Conservation (phyloP, 371 early-diverging fungal genomes). For the Enteropsectra breve region DNA sequence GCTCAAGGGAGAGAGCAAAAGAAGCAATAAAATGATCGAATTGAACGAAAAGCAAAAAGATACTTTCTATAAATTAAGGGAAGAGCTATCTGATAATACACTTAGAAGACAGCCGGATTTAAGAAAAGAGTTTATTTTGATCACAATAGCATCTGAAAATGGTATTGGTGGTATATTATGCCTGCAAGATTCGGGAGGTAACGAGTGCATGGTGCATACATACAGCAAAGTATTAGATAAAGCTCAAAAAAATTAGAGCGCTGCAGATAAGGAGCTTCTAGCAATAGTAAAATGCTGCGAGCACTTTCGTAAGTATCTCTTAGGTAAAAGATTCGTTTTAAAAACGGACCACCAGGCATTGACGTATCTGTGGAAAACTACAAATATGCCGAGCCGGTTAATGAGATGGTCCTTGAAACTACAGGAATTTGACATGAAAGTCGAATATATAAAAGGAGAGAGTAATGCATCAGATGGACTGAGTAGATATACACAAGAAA, state of each 20-base stretch:
- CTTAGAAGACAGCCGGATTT: constrained; percentile 22
- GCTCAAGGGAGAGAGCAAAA: constrained; percentile 11
- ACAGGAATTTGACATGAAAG: constrained; percentile 23
- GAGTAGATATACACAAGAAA: constrained; percentile 3
- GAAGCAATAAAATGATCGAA: background rate
- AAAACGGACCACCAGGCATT: constrained; percentile 50
- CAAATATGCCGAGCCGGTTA: constrained; percentile 19
- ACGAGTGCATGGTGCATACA: constrained; percentile 15
- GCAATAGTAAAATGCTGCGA: constrained; percentile 28
- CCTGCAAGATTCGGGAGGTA: constrained; percentile 18
- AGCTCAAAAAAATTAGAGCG: constrained; percentile 28
- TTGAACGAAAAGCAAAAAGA: constrained; percentile 19
- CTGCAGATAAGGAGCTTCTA: constrained; percentile 41
- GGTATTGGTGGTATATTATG: constrained; percentile 35
- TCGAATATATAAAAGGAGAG: constrained; percentile 28
- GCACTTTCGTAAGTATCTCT: constrained; percentile 36
- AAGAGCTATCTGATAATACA: background rate
- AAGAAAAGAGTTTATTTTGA: constrained; percentile 27
- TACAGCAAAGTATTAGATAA: constrained; percentile 21
- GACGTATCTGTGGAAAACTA: constrained; percentile 17
- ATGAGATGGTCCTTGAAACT: constrained; percentile 33
- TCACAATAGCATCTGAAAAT: constrained; percentile 35
- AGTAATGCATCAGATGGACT: constrained; percentile 11
- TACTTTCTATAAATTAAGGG: background rate
- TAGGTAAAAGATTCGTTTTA: constrained; percentile 36